phyloP scores from a whole-genome alignment of 345 rosid species.

The Viola odorata region DNA sequence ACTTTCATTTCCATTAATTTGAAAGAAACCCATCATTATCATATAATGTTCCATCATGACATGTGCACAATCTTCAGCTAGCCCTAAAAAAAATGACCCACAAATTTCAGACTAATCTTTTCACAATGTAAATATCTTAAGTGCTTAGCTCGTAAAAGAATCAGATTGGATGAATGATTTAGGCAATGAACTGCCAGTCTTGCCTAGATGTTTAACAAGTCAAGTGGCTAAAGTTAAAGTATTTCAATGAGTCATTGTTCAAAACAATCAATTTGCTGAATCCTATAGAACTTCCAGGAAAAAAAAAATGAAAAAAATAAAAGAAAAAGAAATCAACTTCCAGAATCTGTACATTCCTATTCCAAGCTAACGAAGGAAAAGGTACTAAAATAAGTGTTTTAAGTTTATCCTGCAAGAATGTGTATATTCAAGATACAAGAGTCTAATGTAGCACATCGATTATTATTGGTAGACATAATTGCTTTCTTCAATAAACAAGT shows the following conservation, averaged over 20 bases:
- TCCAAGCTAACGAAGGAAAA: too few relatives aligned
- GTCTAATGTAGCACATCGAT: slow-evolving; percentile 9
- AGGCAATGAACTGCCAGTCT: background rate
- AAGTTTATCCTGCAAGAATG: slow-evolving; percentile 1
- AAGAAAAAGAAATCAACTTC: too few relatives aligned
- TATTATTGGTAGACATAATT: slow-evolving; percentile 18
- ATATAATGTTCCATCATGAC: background rate
- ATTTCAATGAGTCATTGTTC: background rate
- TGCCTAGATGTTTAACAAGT: background rate
- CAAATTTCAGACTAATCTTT: background rate
- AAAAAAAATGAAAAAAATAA: background rate
- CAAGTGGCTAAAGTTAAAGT: background rate
- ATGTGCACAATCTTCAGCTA: background rate
- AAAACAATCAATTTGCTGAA: background rate
- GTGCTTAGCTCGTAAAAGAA: background rate
- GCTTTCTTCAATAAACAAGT: slow-evolving; percentile 16
- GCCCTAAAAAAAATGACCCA: background rate
- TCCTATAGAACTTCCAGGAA: background rate
- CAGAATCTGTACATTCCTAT: too few relatives aligned
- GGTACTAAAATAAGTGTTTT: too few relatives aligned
- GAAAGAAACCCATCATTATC: background rate
- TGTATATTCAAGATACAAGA: background rate
- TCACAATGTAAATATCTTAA: background rate
- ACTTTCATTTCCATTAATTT: slow-evolving; percentile 12
- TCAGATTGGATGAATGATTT: background rate